These are phyloP conservation scores for Pelargonium myrrhifolium DNA, from an alignment of 441 rosid species.

Conservation along the genomic window DNA sequence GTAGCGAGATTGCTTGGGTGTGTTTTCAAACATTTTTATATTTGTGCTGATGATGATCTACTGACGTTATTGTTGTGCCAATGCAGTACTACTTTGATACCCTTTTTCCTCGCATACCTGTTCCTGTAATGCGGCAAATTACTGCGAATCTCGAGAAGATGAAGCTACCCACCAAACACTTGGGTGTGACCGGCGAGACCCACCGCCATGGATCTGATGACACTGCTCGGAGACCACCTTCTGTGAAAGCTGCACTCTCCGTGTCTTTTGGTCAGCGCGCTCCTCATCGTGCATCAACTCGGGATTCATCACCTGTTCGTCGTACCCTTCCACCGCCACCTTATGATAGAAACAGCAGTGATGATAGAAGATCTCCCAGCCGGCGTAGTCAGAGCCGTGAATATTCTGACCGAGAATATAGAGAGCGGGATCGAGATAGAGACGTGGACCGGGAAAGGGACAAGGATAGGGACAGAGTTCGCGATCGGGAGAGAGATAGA, in stretches of 20 bases:
- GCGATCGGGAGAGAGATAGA: constrained; percentile 24
- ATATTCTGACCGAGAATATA: constrained; percentile 46
- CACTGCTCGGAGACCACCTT: constrained; percentile 95
- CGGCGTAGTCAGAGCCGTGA: constrained; percentile 61
- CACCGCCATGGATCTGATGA: constrained; percentile 84
- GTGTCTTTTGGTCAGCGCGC: constrained; percentile 99
- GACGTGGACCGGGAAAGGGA: constrained; percentile 20
- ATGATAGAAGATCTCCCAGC: constrained; percentile 60
- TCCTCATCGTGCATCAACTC: constrained; percentile 97
- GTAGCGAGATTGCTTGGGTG: neutral
- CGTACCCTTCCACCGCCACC: constrained; percentile 61
- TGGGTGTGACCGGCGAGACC: constrained; percentile 76
- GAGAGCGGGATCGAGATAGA: constrained; percentile 28
- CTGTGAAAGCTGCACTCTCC: constrained; percentile 99
- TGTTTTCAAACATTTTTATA: neutral
- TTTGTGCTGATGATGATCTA: neutral
- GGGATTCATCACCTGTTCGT: constrained; percentile 95
- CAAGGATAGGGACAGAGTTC: constrained; percentile 24
- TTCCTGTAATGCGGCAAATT: constrained; percentile 84
- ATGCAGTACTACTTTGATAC: constrained; percentile 95
- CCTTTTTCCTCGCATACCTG: constrained; percentile 92
- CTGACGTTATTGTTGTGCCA: constrained; percentile 13
- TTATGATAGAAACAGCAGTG: constrained; percentile 43
- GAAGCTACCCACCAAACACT: constrained; percentile 74
- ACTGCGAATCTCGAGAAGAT: constrained; percentile 79